Conservation (phyloP, 495 filamentous ascomycete species). For the Elaphomyces granulatus region DNA sequence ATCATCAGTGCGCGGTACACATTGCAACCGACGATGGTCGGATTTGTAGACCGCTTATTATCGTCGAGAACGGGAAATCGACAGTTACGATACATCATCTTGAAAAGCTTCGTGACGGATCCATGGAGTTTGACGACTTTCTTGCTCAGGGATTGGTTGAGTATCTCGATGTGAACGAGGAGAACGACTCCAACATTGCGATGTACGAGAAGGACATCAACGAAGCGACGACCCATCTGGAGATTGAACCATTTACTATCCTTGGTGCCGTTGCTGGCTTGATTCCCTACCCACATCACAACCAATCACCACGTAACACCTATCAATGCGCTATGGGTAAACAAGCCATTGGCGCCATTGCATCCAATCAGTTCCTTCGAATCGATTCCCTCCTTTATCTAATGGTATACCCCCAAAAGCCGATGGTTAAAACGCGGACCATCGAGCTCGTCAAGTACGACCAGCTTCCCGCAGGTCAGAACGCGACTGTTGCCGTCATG, state of each 20-base stretch:
- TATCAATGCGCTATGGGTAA: conserved; percentile 99
- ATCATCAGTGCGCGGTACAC: conserved; percentile 79
- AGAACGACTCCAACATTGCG: conserved; percentile 88
- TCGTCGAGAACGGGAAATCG: conserved; percentile 75
- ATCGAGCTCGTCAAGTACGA: conserved; percentile 97
- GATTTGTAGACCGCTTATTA: conserved; percentile 87
- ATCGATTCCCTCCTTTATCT: conserved; percentile 93
- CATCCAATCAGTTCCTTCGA: conserved; percentile 89
- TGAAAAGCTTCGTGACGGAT: conserved; percentile 61
- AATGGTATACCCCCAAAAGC: conserved; percentile 95
- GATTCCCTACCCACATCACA: conserved; percentile 97
- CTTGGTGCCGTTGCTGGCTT: conserved; percentile 94
- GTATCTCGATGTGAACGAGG: conserved; percentile 96
- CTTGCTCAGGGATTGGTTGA: conserved; percentile 78
- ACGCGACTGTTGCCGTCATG: conserved; percentile 96
- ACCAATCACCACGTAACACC: conserved; percentile 96
- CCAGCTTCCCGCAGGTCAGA: conserved; percentile 91
- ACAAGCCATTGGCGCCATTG: conserved; percentile 96
- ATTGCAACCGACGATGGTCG: conserved; percentile 94
- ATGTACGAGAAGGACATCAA: conserved; percentile 74
- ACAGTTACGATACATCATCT: conserved; percentile 64
- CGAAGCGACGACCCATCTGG: conserved; percentile 73
- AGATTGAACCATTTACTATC: conserved; percentile 96
- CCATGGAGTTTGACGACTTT: conserved; percentile 84
- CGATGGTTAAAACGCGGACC: conserved; percentile 90